phyloP scores from a whole-genome alignment of 2,329 filamentous ascomycete genomes.

The Alternaria incomplexa region DNA sequence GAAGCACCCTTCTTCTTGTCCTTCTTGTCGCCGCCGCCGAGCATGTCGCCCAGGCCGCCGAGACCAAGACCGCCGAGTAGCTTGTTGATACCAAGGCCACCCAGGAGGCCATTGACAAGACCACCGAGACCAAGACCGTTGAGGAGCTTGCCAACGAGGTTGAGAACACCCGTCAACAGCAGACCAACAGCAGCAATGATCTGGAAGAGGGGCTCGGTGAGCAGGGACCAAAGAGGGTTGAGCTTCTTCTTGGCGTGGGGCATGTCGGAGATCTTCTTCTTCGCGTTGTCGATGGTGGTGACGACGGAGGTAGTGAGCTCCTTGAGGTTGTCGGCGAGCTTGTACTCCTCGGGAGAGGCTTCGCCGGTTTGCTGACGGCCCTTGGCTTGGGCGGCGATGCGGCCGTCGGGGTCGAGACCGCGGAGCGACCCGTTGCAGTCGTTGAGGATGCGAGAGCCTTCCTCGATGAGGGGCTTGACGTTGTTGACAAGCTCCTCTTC shows the following conservation, averaged over 20 bases:
- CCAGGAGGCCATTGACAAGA: conserved; percentile 78
- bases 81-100: conserved; percentile 77
- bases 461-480: conserved; percentile 87
- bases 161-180: conserved; percentile 80
- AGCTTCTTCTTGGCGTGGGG: conserved; percentile 94
- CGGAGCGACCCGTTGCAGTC: conserved; percentile 88
- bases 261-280: conserved; percentile 89
- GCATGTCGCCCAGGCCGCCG: conserved; percentile 55
- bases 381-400: conserved; percentile 84
- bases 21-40: conserved; percentile 63
- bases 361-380: conserved; percentile 76
- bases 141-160: conserved; percentile 80
- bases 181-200: conserved; percentile 89
- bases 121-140: conserved; percentile 83
- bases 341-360: conserved; percentile 82
- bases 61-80: conserved; percentile 76
- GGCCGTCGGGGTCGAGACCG: conserved; percentile 86
- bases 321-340: conserved; percentile 83
- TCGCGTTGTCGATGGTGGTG: conserved; percentile 83
- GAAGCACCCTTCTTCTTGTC: conserved; percentile 52
- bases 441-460: conserved; percentile 79
- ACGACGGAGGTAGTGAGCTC: conserved; percentile 82
- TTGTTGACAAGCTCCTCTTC: conserved; percentile 87
- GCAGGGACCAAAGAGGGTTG: conserved; percentile 84
- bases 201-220: conserved; percentile 87